Evolutionary conservation across 192 early-diverging fungal species (phyloP), one percentile per base, ranked within the genome.

Genomic region (Coemansia sp.): DNA sequence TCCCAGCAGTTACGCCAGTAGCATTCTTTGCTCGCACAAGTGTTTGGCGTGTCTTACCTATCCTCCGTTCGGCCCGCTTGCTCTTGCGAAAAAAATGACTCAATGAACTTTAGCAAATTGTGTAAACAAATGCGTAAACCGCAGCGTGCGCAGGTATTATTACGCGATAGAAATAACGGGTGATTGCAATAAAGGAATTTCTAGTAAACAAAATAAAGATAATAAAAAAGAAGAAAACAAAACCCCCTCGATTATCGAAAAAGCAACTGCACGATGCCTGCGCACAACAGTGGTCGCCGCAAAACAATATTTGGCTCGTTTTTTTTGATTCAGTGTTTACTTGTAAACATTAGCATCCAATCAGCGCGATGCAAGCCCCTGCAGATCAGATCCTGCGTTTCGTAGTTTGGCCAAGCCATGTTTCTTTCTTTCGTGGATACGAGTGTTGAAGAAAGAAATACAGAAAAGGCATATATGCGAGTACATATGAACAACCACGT

Each of bases 331-430:
- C 16, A 26, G 27, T 54, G 53, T 29, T 56, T 22, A 16, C 27
- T 9, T 56, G 54, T 65, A 75, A 75, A 75, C 73, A 75, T 54
- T 66, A 22, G 63, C 53, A 52, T 23, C 73, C 73, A 75, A 75
- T 75, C 73, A 75, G 27, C 26, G 26, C 26, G 22, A 23, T 56
- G 32, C 19, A 37, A 29, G 54, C 54, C 54, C 54, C 54, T 56
- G 35, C 32, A 49, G 48, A 19, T 19, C 6, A 49, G 48, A 20
- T 45, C 41, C 8, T 49, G 48, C 19, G 20, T n/a, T 47, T 18
- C 8, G 8, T 9, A 19, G 48, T 49, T n/a, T 19, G 48, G 48
- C 19, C 48, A 49, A 49, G 48, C 48, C 48, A 49, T 49, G 19
- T 49, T 49, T 49, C 9, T 20, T 49, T 49, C 19, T n/a, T 49